Percentiles rank a stretch among this genome's conserved stretches.
Conservation (phyloP, 176 grass and related monocot genomes). For the Rhipidocladum racemiflorum region DNA sequence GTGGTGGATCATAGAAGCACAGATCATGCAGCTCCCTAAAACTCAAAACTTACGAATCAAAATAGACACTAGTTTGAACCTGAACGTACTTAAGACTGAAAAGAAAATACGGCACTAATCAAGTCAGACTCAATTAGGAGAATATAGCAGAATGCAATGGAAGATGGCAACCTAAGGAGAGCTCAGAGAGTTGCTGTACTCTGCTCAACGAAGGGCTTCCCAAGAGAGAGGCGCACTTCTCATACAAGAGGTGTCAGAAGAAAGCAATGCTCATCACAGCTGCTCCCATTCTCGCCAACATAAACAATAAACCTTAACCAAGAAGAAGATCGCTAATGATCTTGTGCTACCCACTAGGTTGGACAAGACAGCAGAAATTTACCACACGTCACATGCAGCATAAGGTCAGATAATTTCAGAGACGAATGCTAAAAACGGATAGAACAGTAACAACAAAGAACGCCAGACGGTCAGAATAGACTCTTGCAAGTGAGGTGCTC, state of each 20-base stretch:
- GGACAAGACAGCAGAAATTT: neutral
- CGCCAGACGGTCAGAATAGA: neutral
- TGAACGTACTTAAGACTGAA: neutral
- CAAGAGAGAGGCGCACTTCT: slow-evolving; percentile 28
- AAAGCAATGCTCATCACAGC: slow-evolving; percentile 53
- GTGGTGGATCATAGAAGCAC: neutral
- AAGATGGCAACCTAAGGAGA: neutral
- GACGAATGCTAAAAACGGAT: neutral
- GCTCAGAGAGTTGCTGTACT: slow-evolving; percentile 54
- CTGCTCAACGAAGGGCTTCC: slow-evolving; percentile 52
- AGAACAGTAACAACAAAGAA: neutral
- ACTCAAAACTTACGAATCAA: neutral
- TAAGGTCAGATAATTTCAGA: neutral
- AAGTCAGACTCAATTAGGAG: neutral
- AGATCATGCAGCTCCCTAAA: neutral
- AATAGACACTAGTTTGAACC: neutral
- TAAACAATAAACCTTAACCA: neutral
- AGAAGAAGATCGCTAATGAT: neutral
- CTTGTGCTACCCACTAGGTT: neutral
- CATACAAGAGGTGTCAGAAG: slow-evolving; percentile 83
- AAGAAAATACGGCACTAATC: neutral
- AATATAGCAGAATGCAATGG: too few species aligned
- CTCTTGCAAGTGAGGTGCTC: slow-evolving; percentile 19
- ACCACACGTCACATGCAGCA: neutral
- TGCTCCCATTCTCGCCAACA: neutral